Evolutionary conservation across 345 rosid species (phyloP).

Genomic region (Boechera divaricarpa): DNA sequence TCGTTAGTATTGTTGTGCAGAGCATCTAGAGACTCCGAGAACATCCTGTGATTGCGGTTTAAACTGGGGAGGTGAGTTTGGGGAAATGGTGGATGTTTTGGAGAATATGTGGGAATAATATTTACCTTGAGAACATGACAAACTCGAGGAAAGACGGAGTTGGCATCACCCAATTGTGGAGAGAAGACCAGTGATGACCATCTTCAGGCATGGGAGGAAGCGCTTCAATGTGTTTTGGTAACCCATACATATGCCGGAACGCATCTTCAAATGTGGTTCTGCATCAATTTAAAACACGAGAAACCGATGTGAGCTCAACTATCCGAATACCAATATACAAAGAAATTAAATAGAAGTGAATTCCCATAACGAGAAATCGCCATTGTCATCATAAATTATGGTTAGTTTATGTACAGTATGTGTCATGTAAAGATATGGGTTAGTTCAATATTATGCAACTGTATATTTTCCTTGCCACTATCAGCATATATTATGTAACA

Average conservation of each 20-base stretch:
- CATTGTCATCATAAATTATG: slow-evolving; percentile 11
- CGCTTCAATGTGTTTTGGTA: slow-evolving; percentile 72
- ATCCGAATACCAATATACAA: neutral
- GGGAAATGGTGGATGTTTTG: slow-evolving; percentile 11
- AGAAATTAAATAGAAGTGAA: neutral
- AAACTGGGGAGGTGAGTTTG: slow-evolving; percentile 8
- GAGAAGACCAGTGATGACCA: slow-evolving; percentile 88
- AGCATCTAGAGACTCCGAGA: slow-evolving; percentile 87
- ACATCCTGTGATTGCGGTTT: slow-evolving; percentile 65
- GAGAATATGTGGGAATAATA: slow-evolving; percentile 1
- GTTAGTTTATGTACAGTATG: neutral
- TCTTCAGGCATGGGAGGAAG: slow-evolving; percentile 98
- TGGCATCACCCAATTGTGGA: slow-evolving; percentile 98
- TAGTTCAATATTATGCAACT: neutral
- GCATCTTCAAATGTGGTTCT: slow-evolving; percentile 79
- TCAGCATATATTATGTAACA: slow-evolving; percentile 17
- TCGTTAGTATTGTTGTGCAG: slow-evolving; percentile 59
- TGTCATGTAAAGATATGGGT: neutral
- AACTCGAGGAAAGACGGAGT: slow-evolving; percentile 94
- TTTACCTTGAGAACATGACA: slow-evolving; percentile 85
- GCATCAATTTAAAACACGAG: slow-evolving; percentile 37
- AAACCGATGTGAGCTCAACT: neutral
- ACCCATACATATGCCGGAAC: slow-evolving; percentile 76
- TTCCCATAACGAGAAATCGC: neutral
- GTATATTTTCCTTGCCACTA: slow-evolving; percentile 19